phyloP scores from a whole-genome alignment of 148 eudicot species.

The Silene latifolia region DNA sequence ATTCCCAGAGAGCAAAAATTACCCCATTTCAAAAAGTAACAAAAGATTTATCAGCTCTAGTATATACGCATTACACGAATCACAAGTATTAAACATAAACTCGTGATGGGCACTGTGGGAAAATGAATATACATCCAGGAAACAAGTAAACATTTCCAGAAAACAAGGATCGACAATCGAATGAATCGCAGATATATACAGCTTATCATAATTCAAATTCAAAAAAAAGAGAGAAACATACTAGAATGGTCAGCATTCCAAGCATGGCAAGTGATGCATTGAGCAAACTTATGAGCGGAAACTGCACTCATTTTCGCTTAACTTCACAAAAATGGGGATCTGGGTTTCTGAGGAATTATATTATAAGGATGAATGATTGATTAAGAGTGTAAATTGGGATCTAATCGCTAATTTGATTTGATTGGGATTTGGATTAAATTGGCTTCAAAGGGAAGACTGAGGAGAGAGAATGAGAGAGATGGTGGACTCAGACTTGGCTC shows the following conservation, averaged over 20 bases:
- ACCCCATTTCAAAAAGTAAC: not conserved
- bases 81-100: not conserved
- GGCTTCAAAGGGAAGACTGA: slow-evolving; percentile 5
- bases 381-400: not conserved
- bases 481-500: too few species aligned
- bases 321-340: not conserved
- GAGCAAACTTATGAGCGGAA: slow-evolving; percentile 77
- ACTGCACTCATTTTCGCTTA: slow-evolving; percentile 45
- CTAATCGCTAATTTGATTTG: not conserved
- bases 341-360: not conserved
- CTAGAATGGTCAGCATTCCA: slow-evolving; percentile 93
- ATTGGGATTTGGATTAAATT: not conserved
- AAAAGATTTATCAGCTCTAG: not conserved
- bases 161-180: not conserved
- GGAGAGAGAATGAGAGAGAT: too few species aligned
- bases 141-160: not conserved
- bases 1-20: not conserved
- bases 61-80: not conserved
- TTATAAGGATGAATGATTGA: not conserved
- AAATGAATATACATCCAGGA: not conserved
- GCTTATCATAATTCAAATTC: not conserved
- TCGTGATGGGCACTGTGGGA: not conserved
- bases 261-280: slow-evolving; percentile 83
- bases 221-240: slow-evolving; percentile 25
- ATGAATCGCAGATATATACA: not conserved